phyloP scores from a whole-genome alignment of 331 rosid genomes.

The Cydonia oblonga region DNA sequence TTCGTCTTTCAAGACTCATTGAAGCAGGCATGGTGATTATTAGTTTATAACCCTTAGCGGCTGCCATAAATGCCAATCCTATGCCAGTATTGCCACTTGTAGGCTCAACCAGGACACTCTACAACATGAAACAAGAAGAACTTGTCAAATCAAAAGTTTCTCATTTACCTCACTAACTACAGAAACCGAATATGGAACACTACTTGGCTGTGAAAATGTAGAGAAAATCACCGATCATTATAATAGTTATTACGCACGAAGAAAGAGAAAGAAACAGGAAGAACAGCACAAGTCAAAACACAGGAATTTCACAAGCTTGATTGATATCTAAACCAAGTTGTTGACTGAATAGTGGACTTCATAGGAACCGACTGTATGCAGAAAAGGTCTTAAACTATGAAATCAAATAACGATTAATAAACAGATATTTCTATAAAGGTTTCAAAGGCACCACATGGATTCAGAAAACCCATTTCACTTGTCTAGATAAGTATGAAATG shows the following conservation, averaged over 20 bases:
- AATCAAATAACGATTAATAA: not conserved
- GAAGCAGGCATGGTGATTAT: constrained; percentile 84
- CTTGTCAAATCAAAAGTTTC: constrained; percentile 6
- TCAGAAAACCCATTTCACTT: not conserved
- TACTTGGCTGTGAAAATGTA: not conserved
- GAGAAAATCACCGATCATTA: not conserved
- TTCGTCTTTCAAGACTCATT: constrained; percentile 85
- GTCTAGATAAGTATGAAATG: not conserved
- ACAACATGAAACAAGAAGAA: constrained; percentile 5
- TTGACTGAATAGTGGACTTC: not conserved
- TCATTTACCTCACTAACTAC: not conserved
- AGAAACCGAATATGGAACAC: not conserved
- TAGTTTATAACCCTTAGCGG: constrained; percentile 79
- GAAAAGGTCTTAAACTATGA: not conserved
- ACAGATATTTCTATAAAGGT: not conserved
- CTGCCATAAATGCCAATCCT: constrained; percentile 90
- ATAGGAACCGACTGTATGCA: not conserved
- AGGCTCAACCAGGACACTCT: constrained; percentile 64
- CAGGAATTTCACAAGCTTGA: not conserved
- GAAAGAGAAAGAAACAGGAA: not conserved
- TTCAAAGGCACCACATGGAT: not conserved
- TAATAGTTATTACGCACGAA: not conserved
- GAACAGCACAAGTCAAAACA: not conserved
- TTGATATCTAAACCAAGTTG: not conserved
- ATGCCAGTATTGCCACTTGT: constrained; percentile 92